Evolutionary conservation across 768 basidiomycete species (phyloP).

Genomic region (button mushroom (Agaricus bisporus)): DNA sequence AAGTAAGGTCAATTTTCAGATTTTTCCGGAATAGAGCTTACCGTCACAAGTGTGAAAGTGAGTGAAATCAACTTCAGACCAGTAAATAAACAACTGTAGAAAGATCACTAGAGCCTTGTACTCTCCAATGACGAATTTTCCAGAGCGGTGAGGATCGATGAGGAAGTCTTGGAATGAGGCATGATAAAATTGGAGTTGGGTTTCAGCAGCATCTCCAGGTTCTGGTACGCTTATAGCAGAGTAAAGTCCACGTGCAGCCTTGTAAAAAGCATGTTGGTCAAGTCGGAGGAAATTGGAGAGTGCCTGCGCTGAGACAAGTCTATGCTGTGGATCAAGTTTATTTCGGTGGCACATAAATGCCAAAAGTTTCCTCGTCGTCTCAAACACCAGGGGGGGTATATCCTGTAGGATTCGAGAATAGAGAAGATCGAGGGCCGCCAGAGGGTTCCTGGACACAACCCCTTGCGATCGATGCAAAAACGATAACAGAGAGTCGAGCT

Average conservation of each 20-base stretch:
- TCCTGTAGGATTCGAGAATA: not conserved
- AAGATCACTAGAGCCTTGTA: not conserved
- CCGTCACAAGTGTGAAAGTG: not conserved
- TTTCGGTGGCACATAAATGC: not conserved
- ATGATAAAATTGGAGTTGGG: not conserved
- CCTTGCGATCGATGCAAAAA: not conserved
- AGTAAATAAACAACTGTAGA: not conserved
- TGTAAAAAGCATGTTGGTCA: not conserved
- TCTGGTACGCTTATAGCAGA: not conserved
- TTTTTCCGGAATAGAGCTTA: not conserved
- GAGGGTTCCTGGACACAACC: not conserved
- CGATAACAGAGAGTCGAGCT: not conserved
- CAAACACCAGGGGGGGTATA: not conserved
- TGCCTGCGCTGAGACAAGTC: not conserved
- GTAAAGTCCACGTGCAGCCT: not conserved
- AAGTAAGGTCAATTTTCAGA: not conserved
- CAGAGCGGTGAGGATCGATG: not conserved
- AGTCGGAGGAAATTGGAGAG: not conserved
- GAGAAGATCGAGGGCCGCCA: not conserved
- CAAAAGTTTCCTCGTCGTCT: not conserved
- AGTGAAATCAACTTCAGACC: not conserved
- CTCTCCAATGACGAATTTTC: not conserved
- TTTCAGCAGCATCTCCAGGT: not conserved
- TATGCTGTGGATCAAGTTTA: too few relatives aligned
- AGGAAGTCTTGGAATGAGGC: slow-evolving; percentile 4